Evolutionary conservation across 441 rosid species (phyloP).

Genomic region (Biscutella auriculata): DNA sequence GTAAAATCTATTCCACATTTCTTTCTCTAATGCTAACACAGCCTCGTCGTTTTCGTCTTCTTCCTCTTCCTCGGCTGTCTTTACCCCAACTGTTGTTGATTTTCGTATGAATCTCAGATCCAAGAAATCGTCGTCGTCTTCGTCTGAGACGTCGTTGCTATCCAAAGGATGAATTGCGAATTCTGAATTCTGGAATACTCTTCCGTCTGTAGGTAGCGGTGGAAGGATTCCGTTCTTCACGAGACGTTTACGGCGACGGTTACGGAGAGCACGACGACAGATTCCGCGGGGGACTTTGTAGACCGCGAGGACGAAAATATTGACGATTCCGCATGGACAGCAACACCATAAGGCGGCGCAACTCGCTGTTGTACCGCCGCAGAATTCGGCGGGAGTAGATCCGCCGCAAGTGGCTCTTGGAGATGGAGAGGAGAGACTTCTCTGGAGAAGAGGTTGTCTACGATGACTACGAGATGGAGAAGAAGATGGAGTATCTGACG

Average conservation of each 20-base stretch:
- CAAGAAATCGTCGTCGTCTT: conserved; percentile 14
- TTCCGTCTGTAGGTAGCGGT: conserved; percentile 12
- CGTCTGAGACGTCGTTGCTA: conserved; percentile 11
- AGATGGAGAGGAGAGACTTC: conserved; percentile 19
- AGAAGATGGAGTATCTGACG: conserved; percentile 12
- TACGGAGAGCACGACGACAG: conserved; percentile 32
- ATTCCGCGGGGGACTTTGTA: conserved; percentile 41
- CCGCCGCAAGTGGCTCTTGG: conserved; percentile 14
- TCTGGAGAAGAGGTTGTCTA: conserved; percentile 19
- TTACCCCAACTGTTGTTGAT: conserved; percentile 22
- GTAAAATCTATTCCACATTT: conserved; percentile 64
- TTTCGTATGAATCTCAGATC: conserved; percentile 23
- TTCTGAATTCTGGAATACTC: conserved; percentile 19
- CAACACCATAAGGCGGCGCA: conserved; percentile 55
- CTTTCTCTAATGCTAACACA: conserved; percentile 46
- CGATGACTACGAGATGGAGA: conserved; percentile 18
- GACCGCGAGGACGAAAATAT: conserved; percentile 34
- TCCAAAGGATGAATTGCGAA: conserved; percentile 21
- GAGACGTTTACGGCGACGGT: conserved; percentile 23
- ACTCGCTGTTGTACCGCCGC: conserved; percentile 42
- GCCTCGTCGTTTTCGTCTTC: conserved; percentile 41
- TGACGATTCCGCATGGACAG: conserved; percentile 41
- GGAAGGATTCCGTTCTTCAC: conserved; percentile 26
- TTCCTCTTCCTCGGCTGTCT: conserved; percentile 33
- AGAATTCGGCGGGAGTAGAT: conserved; percentile 32